phyloP scores from a whole-genome alignment of 2,329 filamentous ascomycete genomes.

The Colletotrichum destructivum region DNA sequence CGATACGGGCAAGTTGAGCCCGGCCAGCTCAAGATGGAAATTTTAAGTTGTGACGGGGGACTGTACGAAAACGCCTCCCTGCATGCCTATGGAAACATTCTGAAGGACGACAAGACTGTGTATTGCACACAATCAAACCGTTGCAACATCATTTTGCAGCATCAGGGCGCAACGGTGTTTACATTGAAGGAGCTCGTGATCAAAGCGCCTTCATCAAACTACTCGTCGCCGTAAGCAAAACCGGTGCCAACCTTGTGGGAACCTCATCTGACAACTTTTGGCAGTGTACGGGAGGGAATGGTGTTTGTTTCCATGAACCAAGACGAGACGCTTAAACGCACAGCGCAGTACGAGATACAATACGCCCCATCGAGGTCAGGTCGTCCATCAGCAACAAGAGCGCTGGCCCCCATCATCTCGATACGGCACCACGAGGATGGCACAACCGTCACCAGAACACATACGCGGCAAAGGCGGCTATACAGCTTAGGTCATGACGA shows the following conservation, averaged over 20 bases:
- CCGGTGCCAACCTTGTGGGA: constrained; percentile 45
- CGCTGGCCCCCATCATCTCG: constrained; percentile 60
- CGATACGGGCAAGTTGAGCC: constrained; percentile 89
- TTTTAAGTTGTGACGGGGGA: constrained; percentile 91
- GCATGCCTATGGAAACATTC: constrained; percentile 84
- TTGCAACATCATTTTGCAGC: constrained; percentile 89
- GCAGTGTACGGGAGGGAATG: constrained; percentile 89
- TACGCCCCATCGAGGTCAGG: constrained; percentile 60
- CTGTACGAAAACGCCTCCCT: constrained; percentile 73
- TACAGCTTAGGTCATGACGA: constrained; percentile 61
- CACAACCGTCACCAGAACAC: constrained; percentile 61
- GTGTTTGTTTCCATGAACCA: constrained; percentile 91
- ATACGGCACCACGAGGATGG: constrained; percentile 68
- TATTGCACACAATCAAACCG: constrained; percentile 92
- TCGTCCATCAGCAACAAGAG: constrained; percentile 40
- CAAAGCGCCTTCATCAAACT: constrained; percentile 83
- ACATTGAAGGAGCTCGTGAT: constrained; percentile 89
- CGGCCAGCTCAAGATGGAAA: constrained; percentile 86
- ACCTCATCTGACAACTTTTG: constrained; percentile 33
- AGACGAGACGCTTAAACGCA: constrained; percentile 81
- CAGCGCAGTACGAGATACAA: constrained; percentile 82
- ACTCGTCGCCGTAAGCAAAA: constrained; percentile 83
- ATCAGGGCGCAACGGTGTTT: constrained; percentile 86
- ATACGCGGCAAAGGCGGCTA: constrained; percentile 61
- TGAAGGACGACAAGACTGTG: constrained; percentile 85